These are phyloP conservation scores for Bipolaris gigantea DNA, from an alignment of 2,329 filamentous ascomycete genomes.

Conservation along the genomic window DNA sequence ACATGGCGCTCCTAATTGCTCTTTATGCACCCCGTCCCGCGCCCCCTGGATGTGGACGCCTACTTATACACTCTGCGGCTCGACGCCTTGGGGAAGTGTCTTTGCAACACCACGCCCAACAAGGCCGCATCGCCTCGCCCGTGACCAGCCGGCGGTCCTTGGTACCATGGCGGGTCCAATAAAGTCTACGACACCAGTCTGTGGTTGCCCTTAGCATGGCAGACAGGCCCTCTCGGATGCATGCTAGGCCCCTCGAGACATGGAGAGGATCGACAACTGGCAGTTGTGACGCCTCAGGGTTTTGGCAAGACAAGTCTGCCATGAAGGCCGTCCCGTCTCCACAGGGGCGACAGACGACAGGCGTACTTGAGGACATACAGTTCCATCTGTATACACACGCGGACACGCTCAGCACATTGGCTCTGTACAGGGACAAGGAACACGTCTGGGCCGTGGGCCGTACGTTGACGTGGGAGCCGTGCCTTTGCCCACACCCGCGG, in stretches of 20 bases:
- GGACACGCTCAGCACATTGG: neutral
- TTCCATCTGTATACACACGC: neutral
- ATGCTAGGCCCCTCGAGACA: neutral
- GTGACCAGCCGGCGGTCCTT: neutral
- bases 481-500: slow-evolving; percentile 6
- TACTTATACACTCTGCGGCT: too few species aligned
- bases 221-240: neutral
- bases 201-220: neutral
- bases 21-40: neutral
- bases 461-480: neutral
- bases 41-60: too few species aligned
- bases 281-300: neutral
- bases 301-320: neutral
- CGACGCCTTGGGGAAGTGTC: neutral
- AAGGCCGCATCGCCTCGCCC: neutral
- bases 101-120: neutral
- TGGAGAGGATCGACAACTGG: neutral
- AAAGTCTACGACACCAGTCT: neutral
- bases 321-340: neutral
- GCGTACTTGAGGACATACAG: too few species aligned
- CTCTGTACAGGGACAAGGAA: neutral
- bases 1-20: slow-evolving; percentile 1
- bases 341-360: too few species aligned
- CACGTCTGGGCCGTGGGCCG: neutral
- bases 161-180: neutral